These are phyloP conservation scores for Yamadazyma aaseri DNA, from an alignment of 1,139 yeast species.

Conservation along the genomic window DNA sequence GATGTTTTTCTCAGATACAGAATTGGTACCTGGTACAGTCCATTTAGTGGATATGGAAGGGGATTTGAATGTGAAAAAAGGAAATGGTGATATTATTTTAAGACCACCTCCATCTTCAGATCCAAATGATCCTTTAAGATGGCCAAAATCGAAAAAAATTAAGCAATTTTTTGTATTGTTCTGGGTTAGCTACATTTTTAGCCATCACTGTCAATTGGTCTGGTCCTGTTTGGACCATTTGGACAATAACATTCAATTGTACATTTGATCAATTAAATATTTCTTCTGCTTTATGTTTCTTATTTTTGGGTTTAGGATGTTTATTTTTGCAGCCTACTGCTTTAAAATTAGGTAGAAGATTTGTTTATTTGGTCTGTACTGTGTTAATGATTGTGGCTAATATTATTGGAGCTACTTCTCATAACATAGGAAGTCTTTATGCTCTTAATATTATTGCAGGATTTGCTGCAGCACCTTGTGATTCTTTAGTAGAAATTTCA, in stretches of 20 bases:
- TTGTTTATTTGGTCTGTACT: constrained; percentile 35
- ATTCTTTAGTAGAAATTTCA: constrained; percentile 48
- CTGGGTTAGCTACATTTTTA: constrained; percentile 37
- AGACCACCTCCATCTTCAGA: constrained; percentile 41
- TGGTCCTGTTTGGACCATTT: constrained; percentile 43
- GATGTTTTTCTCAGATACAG: constrained; percentile 19
- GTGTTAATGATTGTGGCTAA: constrained; percentile 32
- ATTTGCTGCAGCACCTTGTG: constrained; percentile 50
- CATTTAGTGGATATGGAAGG: constrained; percentile 53
- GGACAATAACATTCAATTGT: constrained; percentile 32
- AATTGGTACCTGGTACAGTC: constrained; percentile 60
- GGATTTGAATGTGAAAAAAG: constrained; percentile 32
- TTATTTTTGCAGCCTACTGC: constrained; percentile 43
- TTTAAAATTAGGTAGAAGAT: constrained; percentile 39
- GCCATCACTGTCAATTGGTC: constrained; percentile 42
- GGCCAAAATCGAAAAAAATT: constrained; percentile 32
- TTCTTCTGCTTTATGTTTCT: constrained; percentile 32
- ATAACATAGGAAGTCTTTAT: constrained; percentile 24
- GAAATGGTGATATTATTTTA: constrained; percentile 26
- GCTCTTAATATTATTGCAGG: constrained; percentile 37
- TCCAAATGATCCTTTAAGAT: constrained; percentile 41
- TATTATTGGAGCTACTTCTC: constrained; percentile 34
- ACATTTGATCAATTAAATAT: constrained; percentile 28
- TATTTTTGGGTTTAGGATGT: constrained; percentile 41
- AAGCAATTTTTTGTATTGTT: constrained; percentile 35